A percentile compares a stretch with the other conserved stretches of the same genome.
Evolutionary conservation across 441 rosid species (phyloP).

Genomic region (Populus hybrid): DNA sequence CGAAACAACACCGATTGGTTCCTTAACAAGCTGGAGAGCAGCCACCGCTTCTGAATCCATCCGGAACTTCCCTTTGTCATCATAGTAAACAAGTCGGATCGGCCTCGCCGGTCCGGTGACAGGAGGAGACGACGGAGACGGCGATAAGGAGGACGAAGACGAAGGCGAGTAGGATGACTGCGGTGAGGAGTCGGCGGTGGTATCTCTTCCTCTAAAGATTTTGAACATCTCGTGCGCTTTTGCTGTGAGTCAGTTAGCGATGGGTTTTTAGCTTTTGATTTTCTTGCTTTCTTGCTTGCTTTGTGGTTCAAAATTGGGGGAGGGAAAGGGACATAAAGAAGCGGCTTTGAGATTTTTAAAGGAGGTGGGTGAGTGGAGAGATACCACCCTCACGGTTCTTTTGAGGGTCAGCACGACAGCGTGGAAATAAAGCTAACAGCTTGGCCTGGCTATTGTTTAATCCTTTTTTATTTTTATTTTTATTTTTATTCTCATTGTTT

Average conservation of each 20-base stretch:
- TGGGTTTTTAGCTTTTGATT: neutral
- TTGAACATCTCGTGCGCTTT: conserved; percentile 36
- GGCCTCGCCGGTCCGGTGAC: conserved; percentile 91
- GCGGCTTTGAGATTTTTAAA: neutral
- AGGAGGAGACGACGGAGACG: conserved; percentile 33
- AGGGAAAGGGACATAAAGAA: conserved; percentile 29
- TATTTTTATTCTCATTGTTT: neutral
- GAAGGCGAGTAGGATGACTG: conserved; percentile 25
- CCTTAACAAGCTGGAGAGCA: conserved; percentile 85
- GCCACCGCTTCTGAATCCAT: conserved; percentile 99
- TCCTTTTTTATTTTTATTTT: neutral
- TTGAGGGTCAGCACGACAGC: conserved; percentile 23
- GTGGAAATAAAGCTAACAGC: conserved; percentile 27
- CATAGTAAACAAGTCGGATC: conserved; percentile 75
- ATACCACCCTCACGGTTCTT: neutral
- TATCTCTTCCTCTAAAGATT: conserved; percentile 48
- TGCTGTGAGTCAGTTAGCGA: neutral
- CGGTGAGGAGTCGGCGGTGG: conserved; percentile 39
- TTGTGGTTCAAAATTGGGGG: conserved; percentile 34
- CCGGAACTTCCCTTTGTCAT: conserved; percentile 90
- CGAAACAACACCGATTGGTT: conserved; percentile 88
- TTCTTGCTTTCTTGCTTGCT: neutral
- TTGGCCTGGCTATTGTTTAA: neutral
- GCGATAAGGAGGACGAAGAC: conserved; percentile 14
- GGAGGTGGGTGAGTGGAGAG: too few relatives aligned